Evolutionary conservation across 768 basidiomycete genomes (phyloP), one percentile per base, ranked within the genome.

Genomic region (Mycena vulgaris): DNA sequence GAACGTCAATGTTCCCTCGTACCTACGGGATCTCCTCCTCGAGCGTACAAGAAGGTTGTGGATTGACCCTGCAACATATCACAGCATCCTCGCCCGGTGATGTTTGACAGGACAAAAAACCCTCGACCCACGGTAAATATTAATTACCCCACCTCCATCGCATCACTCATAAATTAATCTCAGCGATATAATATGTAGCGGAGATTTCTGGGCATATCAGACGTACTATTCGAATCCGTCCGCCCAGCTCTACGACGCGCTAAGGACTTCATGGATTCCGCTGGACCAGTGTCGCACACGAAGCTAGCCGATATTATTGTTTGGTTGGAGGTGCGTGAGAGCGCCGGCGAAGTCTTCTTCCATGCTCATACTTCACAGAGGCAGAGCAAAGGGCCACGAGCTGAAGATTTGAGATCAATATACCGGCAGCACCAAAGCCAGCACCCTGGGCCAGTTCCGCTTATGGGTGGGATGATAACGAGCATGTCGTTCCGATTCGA

Each of bases 131-230:
- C 31, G 47, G 64, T 49, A 21, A 37, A 17, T 51, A 28, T 51
- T n/a, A n/a, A n/a, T n/a, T n/a, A n/a, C n/a, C n/a, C n/a, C n/a
- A n/a, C n/a, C n/a, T n/a, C n/a, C n/a, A n/a, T n/a, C n/a, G n/a
- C n/a, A 62, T 51, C n/a, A 51, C 11, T 27, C 30, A 16, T 27
- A n/a, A n/a, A n/a, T n/a, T n/a, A n/a, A n/a, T n/a, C n/a, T n/a
- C n/a, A n/a, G n/a, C n/a, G n/a, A n/a, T 37, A 55, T 61, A 21
- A 7, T 35, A 0, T 61, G 61, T 21, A 31, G 27, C 30, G 21
- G 8, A 9, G 66, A 67, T 5, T 67, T 42, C 31, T 67, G 66
- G 66, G 66, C 21, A 1, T 47, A 53, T 49, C 66, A 67, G 47
- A 58, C 61, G 2, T 47, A 58, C 51, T 31, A 52, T 33, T 39